Percentiles rank a stretch among this genome's conserved stretches.
Conservation (phyloP, 108 stramenopile genomes). For the Cyclotella choctawhatcheeana region DNA sequence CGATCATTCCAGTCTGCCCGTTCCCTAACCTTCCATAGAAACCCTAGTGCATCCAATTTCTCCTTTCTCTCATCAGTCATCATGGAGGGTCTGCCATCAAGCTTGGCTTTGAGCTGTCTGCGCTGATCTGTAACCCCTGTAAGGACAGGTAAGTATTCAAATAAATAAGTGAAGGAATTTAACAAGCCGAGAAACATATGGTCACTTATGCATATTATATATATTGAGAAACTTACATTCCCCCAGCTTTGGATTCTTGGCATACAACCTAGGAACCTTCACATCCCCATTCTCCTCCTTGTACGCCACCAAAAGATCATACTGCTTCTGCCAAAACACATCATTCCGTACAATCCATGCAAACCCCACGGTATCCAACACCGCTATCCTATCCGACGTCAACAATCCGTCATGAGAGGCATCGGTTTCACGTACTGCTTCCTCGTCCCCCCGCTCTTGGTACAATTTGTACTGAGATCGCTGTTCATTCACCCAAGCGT, state of each 20-base stretch:
- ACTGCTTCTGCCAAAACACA: slow-evolving; percentile 59
- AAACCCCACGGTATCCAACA: slow-evolving; percentile 42
- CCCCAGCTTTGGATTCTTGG: slow-evolving; percentile 59
- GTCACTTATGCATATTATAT: no score
- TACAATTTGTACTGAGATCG: slow-evolving; percentile 56
- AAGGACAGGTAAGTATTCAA: neutral
- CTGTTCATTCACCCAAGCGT: slow-evolving; percentile 56
- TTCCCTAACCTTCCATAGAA: slow-evolving; percentile 73
- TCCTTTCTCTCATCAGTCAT: slow-evolving; percentile 68
- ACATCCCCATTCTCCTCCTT: slow-evolving; percentile 66
- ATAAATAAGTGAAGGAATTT: neutral
- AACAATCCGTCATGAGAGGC: slow-evolving; percentile 11
- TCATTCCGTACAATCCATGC: slow-evolving; percentile 48
- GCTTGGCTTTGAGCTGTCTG: slow-evolving; percentile 56
- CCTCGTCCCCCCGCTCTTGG: slow-evolving; percentile 24
- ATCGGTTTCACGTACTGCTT: neutral
- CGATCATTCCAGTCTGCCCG: slow-evolving; percentile 74
- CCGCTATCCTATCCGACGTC: slow-evolving; percentile 49
- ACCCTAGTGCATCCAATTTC: slow-evolving; percentile 69
- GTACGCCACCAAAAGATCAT: slow-evolving; percentile 55
- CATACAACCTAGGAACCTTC: slow-evolving; percentile 61
- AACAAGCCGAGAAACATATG: neutral
- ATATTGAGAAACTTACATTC: slow-evolving; percentile 46
- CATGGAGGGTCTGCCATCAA: slow-evolving; percentile 49
- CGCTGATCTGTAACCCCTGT: slow-evolving; percentile 68